These are phyloP conservation scores for Syzygium jambos DNA, from an alignment of 345 rosid genomes.

Conservation along the genomic window DNA sequence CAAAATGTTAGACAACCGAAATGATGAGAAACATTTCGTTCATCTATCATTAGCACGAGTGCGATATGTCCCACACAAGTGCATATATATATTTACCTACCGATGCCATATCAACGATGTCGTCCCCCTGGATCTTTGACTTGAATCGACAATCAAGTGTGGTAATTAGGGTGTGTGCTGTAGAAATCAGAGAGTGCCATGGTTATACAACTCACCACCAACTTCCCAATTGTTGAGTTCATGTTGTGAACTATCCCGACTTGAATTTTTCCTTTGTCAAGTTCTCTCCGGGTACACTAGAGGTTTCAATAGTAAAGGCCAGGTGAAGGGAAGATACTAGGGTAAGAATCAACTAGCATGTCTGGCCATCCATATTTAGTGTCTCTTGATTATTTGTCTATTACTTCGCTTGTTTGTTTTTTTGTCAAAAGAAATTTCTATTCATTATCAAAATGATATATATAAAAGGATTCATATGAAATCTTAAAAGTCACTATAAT, in stretches of 20 bases:
- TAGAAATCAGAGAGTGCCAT: not conserved
- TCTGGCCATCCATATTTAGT: too few relatives aligned
- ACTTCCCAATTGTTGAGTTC: not conserved
- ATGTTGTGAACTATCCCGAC: not conserved
- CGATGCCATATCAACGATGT: not conserved
- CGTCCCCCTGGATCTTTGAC: not conserved
- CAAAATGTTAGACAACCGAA: too few relatives aligned
- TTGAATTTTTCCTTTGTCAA: not conserved
- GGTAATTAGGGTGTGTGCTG: not conserved
- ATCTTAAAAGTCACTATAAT: too few relatives aligned
- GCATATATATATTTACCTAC: not conserved
- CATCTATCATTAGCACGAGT: too few relatives aligned
- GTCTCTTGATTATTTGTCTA: too few relatives aligned
- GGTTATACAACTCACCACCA: not conserved
- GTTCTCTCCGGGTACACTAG: not conserved
- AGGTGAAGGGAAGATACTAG: not conserved
- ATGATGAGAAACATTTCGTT: too few relatives aligned
- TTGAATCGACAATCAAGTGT: not conserved
- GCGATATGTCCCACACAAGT: not conserved
- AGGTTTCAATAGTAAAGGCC: not conserved
- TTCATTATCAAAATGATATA: too few relatives aligned
- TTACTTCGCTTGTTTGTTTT: too few relatives aligned
- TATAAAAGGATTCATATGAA: too few relatives aligned
- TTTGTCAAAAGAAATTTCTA: too few relatives aligned
- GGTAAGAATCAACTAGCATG: too few relatives aligned